Conservation (phyloP, 768 basidiomycete species). For the Jaapia argillacea region DNA sequence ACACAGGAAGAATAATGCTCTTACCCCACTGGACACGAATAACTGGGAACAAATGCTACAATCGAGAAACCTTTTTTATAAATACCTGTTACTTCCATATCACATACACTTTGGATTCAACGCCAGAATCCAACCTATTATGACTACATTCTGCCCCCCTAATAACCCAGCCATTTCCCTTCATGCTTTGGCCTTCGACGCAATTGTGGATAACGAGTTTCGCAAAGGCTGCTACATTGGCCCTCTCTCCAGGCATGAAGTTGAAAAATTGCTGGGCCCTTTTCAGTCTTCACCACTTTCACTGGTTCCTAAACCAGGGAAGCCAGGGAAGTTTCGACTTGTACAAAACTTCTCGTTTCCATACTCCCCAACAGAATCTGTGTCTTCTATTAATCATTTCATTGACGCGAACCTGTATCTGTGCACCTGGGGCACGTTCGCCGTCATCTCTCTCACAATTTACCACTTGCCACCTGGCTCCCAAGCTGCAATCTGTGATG, state of each 20-base stretch:
- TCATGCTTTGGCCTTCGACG: no score
- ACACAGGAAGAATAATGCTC: no score
- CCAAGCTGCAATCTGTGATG: constrained; percentile 24
- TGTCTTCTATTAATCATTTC: constrained; percentile 18
- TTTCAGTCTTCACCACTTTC: constrained; percentile 23
- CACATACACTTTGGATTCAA: no score
- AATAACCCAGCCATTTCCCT: no score
- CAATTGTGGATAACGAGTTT: background rate
- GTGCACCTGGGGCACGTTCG: constrained; percentile 35
- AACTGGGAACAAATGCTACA: no score
- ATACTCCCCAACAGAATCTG: background rate
- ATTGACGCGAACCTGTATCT: constrained; percentile 26
- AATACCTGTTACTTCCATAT: no score
- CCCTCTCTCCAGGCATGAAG: constrained; percentile 2
- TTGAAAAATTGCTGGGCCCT: constrained; percentile 12
- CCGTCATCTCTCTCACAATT: constrained; percentile 19
- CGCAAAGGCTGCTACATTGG: constrained; percentile 1
- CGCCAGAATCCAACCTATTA: background rate
- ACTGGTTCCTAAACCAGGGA: no score
- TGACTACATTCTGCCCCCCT: background rate
- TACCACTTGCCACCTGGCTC: constrained; percentile 25
- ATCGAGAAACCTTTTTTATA: no score
- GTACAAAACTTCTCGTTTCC: constrained; percentile 24
- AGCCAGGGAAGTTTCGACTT: constrained; percentile 12
- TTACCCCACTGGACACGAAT: no score